These are phyloP conservation scores for Didymella lethalis DNA, from an alignment of 2,329 filamentous ascomycete species.

Conservation along the genomic window DNA sequence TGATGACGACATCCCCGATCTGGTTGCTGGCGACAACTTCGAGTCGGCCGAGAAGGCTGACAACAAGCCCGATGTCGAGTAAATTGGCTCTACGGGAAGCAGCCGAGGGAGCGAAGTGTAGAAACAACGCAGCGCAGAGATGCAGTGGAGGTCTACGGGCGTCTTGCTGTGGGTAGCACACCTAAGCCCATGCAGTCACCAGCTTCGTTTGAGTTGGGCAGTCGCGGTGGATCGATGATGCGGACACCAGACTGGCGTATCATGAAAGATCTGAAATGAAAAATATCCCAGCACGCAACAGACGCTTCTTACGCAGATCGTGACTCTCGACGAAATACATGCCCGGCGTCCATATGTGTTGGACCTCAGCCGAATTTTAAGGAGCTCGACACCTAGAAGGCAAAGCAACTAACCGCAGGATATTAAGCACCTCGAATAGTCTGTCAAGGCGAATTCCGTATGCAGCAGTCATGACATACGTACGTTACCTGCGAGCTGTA, in stretches of 20 bases:
- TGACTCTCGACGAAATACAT: background rate
- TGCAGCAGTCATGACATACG: too few relatives aligned
- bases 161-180: constrained; percentile 11
- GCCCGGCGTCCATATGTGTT: background rate
- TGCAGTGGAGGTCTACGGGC: constrained; percentile 30
- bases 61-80: constrained; percentile 79
- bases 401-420: too few relatives aligned
- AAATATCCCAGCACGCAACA: constrained; percentile 42
- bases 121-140: constrained; percentile 28
- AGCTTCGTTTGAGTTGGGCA: constrained; percentile 33
- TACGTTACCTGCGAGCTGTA: background rate
- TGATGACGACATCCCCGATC: constrained; percentile 91
- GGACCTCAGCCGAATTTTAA: background rate
- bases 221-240: constrained; percentile 40
- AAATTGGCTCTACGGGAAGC: constrained; percentile 48
- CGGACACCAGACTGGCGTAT: constrained; percentile 45
- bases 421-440: background rate
- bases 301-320: background rate
- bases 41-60: constrained; percentile 66
- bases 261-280: constrained; percentile 48
- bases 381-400: background rate
- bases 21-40: constrained; percentile 97
- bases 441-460: background rate
- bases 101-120: constrained; percentile 29
- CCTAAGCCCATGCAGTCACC: constrained; percentile 29